Percentiles rank a stretch among this genome's conserved stretches.
Evolutionary conservation across 2,329 filamentous ascomycete genomes (phyloP).

Genomic region (Ophiocordyceps sinensis): DNA sequence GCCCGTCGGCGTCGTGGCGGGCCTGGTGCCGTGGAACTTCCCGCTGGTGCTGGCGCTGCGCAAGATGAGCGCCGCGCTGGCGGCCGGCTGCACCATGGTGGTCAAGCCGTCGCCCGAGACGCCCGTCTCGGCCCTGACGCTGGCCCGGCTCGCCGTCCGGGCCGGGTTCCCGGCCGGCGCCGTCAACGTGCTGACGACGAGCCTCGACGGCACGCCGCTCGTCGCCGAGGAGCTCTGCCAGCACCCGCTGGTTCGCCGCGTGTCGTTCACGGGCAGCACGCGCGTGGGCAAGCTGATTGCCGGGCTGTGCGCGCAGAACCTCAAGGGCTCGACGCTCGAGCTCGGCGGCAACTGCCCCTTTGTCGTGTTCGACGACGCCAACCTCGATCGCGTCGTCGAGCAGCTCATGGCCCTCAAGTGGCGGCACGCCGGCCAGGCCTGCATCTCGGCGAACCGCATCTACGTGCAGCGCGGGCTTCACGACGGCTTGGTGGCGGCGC

Average conservation of each 20-base stretch:
- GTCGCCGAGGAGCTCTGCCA: slow-evolving; percentile 31
- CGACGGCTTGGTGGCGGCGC: slow-evolving; percentile 40
- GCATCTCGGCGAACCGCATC: slow-evolving; percentile 48
- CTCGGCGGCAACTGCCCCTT: slow-evolving; percentile 56
- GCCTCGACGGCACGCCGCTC: slow-evolving; percentile 25
- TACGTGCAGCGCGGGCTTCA: slow-evolving; percentile 47
- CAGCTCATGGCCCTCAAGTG: slow-evolving; percentile 53
- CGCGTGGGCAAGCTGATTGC: slow-evolving; percentile 53
- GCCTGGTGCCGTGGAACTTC: slow-evolving; percentile 41
- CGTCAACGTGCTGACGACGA: slow-evolving; percentile 37
- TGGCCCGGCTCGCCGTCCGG: slow-evolving; percentile 51
- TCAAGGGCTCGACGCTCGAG: slow-evolving; percentile 56
- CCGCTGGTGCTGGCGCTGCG: slow-evolving; percentile 34
- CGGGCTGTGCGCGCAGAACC: slow-evolving; percentile 39
- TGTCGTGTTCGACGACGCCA: slow-evolving; percentile 54
- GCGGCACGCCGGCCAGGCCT: slow-evolving; percentile 59
- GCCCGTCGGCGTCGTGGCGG: slow-evolving; percentile 19
- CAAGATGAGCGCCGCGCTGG: slow-evolving; percentile 40
- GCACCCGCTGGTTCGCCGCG: slow-evolving; percentile 37
- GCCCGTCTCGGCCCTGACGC: slow-evolving; percentile 54
- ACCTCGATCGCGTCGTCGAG: slow-evolving; percentile 48
- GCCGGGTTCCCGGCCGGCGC: slow-evolving; percentile 66
- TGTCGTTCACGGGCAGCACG: slow-evolving; percentile 67
- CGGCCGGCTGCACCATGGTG: slow-evolving; percentile 64
- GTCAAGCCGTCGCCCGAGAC: slow-evolving; percentile 62